These are phyloP conservation scores for Hypoxylon sp. DNA, from an alignment of 2,329 filamentous ascomycete species.

Conservation along the genomic window DNA sequence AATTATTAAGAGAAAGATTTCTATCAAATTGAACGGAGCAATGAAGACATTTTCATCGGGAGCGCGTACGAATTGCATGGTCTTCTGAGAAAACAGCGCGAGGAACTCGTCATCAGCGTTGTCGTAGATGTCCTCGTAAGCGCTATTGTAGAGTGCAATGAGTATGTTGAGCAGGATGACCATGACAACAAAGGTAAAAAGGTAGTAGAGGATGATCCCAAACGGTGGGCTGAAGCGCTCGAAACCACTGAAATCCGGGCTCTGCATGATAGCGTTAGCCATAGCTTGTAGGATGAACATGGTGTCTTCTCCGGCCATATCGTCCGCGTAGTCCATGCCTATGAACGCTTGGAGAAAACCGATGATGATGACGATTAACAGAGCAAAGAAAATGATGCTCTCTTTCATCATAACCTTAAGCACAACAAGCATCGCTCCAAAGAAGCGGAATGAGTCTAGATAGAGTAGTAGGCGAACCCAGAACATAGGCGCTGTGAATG, in stretches of 20 bases:
- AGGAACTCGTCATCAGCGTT: constrained; percentile 97
- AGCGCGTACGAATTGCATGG: constrained; percentile 95
- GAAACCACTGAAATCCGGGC: constrained; percentile 89
- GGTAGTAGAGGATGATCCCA: constrained; percentile 94
- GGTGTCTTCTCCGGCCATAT: constrained; percentile 77
- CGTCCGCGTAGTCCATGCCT: constrained; percentile 87
- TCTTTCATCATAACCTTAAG: constrained; percentile 96
- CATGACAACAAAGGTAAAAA: constrained; percentile 98
- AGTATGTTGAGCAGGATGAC: constrained; percentile 93
- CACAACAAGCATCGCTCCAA: constrained; percentile 97
- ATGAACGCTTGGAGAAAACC: constrained; percentile 96
- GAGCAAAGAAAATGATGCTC: constrained; percentile 94
- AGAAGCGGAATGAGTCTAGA: constrained; percentile 93
- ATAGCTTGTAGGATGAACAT: constrained; percentile 84
- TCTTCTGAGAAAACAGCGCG: constrained; percentile 92
- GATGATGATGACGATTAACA: constrained; percentile 85
- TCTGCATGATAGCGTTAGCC: constrained; percentile 92
- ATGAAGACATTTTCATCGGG: constrained; percentile 99
- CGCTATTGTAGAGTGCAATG: constrained; percentile 96
- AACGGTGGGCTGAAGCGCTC: constrained; percentile 94
- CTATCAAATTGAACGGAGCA: constrained; percentile 92
- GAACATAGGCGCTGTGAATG: constrained; percentile 95
- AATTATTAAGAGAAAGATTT: constrained; percentile 82
- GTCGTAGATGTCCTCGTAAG: constrained; percentile 94
- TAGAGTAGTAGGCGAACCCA: constrained; percentile 95